A percentile compares a stretch with the other conserved stretches of the same genome.
phyloP scores from a whole-genome alignment of 192 early-diverging fungal genomes.

The Coemansia sp. region DNA sequence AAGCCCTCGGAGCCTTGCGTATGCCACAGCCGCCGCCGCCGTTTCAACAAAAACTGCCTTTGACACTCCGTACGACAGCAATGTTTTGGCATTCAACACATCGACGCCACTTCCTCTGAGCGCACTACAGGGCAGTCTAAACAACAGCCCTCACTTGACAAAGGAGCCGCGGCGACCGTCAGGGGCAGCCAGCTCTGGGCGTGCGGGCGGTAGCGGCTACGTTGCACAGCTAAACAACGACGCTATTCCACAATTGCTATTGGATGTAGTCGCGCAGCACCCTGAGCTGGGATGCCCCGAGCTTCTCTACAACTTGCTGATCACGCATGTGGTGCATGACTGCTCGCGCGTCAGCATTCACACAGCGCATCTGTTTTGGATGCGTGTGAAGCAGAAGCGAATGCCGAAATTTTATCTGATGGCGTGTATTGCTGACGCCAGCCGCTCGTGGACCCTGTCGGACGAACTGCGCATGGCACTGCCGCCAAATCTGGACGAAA shows the following conservation, averaged over 20 bases:
- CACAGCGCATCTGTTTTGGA: conserved; percentile 51
- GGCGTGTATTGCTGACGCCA: conserved; percentile 54
- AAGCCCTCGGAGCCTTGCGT: not conserved
- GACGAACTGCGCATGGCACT: conserved; percentile 50
- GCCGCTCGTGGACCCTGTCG: conserved; percentile 54
- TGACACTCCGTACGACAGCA: conserved; percentile 8
- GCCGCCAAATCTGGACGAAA: conserved; percentile 53
- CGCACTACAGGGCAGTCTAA: conserved; percentile 19
- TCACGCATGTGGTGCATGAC: conserved; percentile 55
- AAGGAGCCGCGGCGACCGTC: conserved; percentile 15
- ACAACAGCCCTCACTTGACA: conserved; percentile 13
- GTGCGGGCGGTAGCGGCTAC: conserved; percentile 7
- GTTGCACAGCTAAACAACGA: conserved; percentile 53
- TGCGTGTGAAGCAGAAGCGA: conserved; percentile 50
- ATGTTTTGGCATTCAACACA: not conserved
- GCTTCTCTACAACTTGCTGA: conserved; percentile 57
- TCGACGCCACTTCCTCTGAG: conserved; percentile 16
- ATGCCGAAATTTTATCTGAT: conserved; percentile 50
- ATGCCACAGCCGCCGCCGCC: not conserved
- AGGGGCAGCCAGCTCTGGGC: conserved; percentile 14
- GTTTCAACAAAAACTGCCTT: not conserved
- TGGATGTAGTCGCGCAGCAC: conserved; percentile 41
- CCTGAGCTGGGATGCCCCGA: conserved; percentile 53
- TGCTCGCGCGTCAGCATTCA: conserved; percentile 56
- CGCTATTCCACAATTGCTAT: conserved; percentile 43